Conservation (phyloP, 2,329 filamentous ascomycete species). For the Xylaria sp. region DNA sequence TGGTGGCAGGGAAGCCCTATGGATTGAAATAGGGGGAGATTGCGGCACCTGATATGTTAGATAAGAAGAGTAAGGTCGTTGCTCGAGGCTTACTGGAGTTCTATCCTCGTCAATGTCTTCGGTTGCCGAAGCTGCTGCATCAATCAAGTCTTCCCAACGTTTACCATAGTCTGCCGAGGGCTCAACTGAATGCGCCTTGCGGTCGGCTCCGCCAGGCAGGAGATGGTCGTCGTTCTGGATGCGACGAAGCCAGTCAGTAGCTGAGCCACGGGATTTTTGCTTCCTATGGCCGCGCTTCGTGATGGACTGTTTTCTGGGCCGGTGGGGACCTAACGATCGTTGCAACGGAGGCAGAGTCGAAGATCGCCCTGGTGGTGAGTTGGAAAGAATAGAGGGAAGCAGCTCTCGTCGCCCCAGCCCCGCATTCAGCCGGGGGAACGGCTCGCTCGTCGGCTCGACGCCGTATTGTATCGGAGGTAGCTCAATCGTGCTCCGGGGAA, state of each 20-base stretch:
- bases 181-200: constrained; percentile 88
- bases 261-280: constrained; percentile 75
- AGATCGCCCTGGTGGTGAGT: constrained; percentile 86
- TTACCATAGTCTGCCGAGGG: constrained; percentile 84
- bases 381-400: constrained; percentile 82
- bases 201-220: constrained; percentile 72
- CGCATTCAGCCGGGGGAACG: constrained; percentile 70
- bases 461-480: constrained; percentile 73
- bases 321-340: constrained; percentile 73
- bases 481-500: constrained; percentile 75
- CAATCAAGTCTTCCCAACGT: constrained; percentile 95
- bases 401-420: constrained; percentile 74
- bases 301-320: constrained; percentile 87
- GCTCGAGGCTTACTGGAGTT: constrained; percentile 75
- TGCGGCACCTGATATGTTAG: constrained; percentile 67
- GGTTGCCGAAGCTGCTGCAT: constrained; percentile 89
- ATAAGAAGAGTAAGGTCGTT: constrained; percentile 55
- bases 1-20: constrained; percentile 70
- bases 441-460: constrained; percentile 76
- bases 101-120: constrained; percentile 92
- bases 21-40: constrained; percentile 71
- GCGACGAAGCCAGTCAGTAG: constrained; percentile 71
- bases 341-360: constrained; percentile 88
- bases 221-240: constrained; percentile 72
- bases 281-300: constrained; percentile 86